Conservation (phyloP, 805 yeast species). For the Candida nemodendra region DNA sequence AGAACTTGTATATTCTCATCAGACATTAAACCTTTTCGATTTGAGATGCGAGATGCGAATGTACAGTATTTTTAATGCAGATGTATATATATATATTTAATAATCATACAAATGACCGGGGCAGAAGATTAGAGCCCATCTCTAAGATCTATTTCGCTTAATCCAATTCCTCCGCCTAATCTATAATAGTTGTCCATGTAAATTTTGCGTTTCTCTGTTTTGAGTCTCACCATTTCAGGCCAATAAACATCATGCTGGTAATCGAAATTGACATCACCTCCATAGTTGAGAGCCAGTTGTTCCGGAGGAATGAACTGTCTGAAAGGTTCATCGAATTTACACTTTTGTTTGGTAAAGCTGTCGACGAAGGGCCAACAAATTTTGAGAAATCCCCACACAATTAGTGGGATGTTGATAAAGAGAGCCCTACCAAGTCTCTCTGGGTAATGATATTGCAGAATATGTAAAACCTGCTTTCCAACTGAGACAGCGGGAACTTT, state of each 20-base stretch:
- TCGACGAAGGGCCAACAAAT: slow-evolving; percentile 95
- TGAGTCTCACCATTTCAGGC: slow-evolving; percentile 64
- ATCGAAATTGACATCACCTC: slow-evolving; percentile 81
- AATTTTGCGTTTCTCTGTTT: slow-evolving; percentile 52
- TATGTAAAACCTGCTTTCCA: slow-evolving; percentile 87
- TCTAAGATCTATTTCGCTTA: slow-evolving; percentile 80
- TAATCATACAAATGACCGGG: no score
- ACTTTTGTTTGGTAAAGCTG: slow-evolving; percentile 89
- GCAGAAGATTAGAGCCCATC: slow-evolving; percentile 29
- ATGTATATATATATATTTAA: slow-evolving; percentile 4
- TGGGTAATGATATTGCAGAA: slow-evolving; percentile 95
- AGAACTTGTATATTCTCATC: slow-evolving; percentile 84
- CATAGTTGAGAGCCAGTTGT: slow-evolving; percentile 80
- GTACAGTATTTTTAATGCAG: slow-evolving; percentile 5
- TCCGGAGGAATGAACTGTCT: slow-evolving; percentile 73
- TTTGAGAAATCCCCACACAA: slow-evolving; percentile 91
- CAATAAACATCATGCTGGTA: slow-evolving; percentile 82
- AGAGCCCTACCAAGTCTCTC: slow-evolving; percentile 92
- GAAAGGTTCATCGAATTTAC: slow-evolving; percentile 90
- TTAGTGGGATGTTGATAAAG: slow-evolving; percentile 89
- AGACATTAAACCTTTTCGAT: slow-evolving; percentile 64
- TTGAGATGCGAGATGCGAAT: background rate
- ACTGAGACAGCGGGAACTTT: slow-evolving; percentile 74
- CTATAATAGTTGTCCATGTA: slow-evolving; percentile 67
- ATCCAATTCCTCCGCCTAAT: slow-evolving; percentile 73